phyloP scores from a whole-genome alignment of 495 filamentous ascomycete genomes.

The Aspergillus egyptiacus region DNA sequence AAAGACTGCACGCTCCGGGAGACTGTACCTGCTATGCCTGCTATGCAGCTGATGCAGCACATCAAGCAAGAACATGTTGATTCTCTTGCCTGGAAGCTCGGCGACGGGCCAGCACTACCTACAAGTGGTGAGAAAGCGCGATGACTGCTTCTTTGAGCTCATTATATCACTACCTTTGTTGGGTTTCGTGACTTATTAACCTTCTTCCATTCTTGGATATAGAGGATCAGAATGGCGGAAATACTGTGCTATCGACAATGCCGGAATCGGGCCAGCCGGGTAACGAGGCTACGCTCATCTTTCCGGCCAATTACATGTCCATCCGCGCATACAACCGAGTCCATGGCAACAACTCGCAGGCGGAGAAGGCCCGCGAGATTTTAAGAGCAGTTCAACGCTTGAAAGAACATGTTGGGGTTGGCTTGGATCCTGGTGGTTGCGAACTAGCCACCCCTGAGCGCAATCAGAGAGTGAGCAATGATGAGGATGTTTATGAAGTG shows the following conservation, averaged over 20 bases:
- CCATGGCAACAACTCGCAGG: constrained; percentile 33
- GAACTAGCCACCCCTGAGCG: constrained; percentile 22
- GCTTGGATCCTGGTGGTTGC: constrained; percentile 41
- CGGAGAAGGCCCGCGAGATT: constrained; percentile 35
- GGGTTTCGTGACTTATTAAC: constrained; percentile 17
- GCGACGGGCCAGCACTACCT: constrained; percentile 55
- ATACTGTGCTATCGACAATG: constrained; percentile 17
- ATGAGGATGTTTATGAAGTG: constrained; percentile 38
- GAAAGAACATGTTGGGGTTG: constrained; percentile 44
- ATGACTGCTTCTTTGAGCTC: constrained; percentile 16
- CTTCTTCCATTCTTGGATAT: constrained; percentile 8
- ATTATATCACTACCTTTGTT: constrained; percentile 8
- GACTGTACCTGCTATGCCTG: constrained; percentile 25
- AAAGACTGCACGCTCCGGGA: constrained; percentile 21
- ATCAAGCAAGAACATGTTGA: constrained; percentile 54
- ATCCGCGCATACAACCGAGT: constrained; percentile 35
- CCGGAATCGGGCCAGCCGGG: constrained; percentile 19
- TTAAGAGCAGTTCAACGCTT: constrained; percentile 35
- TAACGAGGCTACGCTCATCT: constrained; percentile 28
- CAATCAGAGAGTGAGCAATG: constrained; percentile 31
- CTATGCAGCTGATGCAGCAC: constrained; percentile 52
- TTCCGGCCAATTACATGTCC: constrained; percentile 29
- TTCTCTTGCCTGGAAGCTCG: constrained; percentile 55
- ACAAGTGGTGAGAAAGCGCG: constrained; percentile 41
- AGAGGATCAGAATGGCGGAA: constrained; percentile 11